Conservation (phyloP, 495 filamentous ascomycete genomes). For the Tuber calosporum region DNA sequence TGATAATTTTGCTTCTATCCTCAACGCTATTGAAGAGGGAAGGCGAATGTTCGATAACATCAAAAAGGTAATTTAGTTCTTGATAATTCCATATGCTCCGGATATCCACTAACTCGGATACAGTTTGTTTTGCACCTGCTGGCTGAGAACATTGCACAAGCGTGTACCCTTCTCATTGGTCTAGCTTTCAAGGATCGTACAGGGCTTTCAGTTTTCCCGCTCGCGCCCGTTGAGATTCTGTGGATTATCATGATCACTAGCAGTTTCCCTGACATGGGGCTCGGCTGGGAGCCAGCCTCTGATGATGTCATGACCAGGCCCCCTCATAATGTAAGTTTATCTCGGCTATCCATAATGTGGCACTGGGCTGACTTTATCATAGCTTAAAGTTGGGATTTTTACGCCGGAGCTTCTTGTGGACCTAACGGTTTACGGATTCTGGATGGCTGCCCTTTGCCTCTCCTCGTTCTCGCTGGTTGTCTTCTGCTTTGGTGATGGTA, state of each 20-base stretch:
- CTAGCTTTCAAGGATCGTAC: constrained; percentile 61
- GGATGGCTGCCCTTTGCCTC: constrained; percentile 63
- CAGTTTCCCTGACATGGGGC: constrained; percentile 64
- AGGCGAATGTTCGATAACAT: constrained; percentile 70
- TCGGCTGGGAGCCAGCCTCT: constrained; percentile 62
- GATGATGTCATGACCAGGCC: constrained; percentile 61
- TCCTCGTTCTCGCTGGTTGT: constrained; percentile 58
- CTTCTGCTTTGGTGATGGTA: constrained; percentile 60
- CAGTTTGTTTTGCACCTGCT: constrained; percentile 64
- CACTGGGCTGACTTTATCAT: constrained; percentile 33
- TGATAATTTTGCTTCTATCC: constrained; percentile 70
- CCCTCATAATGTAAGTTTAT: constrained; percentile 51
- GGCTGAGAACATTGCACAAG: constrained; percentile 66
- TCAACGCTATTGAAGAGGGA: constrained; percentile 65
- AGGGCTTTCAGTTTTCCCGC: constrained; percentile 62
- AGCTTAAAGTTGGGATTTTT: constrained; percentile 60
- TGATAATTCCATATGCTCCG: background rate
- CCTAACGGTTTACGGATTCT: constrained; percentile 62
- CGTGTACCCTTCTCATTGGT: constrained; percentile 60
- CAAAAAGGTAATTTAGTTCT: constrained; percentile 49
- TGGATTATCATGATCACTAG: constrained; percentile 76
- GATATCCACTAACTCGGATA: constrained; percentile 6
- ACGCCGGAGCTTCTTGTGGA: constrained; percentile 61
- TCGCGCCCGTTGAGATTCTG: constrained; percentile 65
- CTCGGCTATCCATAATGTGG: background rate